These are phyloP conservation scores for Phallus indusiatus DNA, from an alignment of 768 basidiomycete genomes.

Conservation along the genomic window DNA sequence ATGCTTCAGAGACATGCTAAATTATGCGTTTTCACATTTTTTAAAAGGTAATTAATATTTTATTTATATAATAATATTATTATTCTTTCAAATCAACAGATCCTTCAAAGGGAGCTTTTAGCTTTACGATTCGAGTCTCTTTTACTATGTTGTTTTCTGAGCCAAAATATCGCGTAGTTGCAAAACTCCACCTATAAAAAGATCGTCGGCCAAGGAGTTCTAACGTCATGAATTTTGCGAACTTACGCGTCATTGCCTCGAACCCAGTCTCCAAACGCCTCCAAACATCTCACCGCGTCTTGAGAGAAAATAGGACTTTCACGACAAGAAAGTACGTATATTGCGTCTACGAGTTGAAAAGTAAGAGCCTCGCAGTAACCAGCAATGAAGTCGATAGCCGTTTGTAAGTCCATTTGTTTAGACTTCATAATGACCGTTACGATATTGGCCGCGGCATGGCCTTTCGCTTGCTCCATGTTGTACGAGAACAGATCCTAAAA, in stretches of 20 bases:
- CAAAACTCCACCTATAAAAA: neutral
- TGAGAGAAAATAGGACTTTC: neutral
- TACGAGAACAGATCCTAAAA: constrained; percentile 23
- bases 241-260: neutral
- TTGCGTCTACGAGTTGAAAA: neutral
- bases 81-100: neutral
- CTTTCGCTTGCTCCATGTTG: constrained; percentile 23
- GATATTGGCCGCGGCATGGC: constrained; percentile 20
- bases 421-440: constrained; percentile 21
- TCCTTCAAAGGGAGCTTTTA: neutral
- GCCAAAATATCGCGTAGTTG: neutral
- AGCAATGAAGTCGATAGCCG: constrained; percentile 17
- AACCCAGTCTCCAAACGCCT: neutral
- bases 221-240: neutral
- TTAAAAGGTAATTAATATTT: no score
- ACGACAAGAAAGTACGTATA: neutral
- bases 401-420: constrained; percentile 16
- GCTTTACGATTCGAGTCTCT: neutral
- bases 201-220: no score
- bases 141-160: neutral
- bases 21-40: no score
- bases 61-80: neutral
- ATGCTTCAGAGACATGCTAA: no score
- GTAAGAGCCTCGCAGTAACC: neutral
- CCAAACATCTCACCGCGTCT: neutral